Conservation (phyloP, 768 basidiomycete species). For the Panaeolus cyanescens region DNA sequence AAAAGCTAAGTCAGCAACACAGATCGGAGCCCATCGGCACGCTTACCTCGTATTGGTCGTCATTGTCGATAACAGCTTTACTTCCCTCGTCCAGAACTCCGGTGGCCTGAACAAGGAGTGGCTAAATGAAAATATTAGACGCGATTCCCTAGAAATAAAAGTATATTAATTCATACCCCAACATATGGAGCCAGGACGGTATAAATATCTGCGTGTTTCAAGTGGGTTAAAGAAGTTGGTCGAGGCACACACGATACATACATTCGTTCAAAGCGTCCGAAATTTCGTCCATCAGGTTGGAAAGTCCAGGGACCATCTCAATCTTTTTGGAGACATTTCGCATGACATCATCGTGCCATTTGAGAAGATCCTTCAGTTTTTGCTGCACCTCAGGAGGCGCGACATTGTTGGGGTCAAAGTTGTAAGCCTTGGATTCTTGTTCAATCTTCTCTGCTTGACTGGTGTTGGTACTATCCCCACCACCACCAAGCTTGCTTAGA, state of each 20-base stretch:
- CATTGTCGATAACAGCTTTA: slow-evolving; percentile 67
- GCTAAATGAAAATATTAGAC: slow-evolving; percentile 38
- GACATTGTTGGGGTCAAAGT: slow-evolving; percentile 63
- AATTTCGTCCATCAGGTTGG: slow-evolving; percentile 57
- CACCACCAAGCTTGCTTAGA: slow-evolving; percentile 47
- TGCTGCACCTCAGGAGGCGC: slow-evolving; percentile 65
- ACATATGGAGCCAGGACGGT: slow-evolving; percentile 68
- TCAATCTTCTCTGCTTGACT: slow-evolving; percentile 58
- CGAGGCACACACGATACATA: slow-evolving; percentile 26
- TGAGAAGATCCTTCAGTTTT: slow-evolving; percentile 55
- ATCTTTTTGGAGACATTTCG: slow-evolving; percentile 54
- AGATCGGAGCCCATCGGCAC: neutral
- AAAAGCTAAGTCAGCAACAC: neutral
- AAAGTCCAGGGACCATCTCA: slow-evolving; percentile 66
- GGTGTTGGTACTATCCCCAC: slow-evolving; percentile 53
- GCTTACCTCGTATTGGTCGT: slow-evolving; percentile 64
- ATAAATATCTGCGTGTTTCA: slow-evolving; percentile 50
- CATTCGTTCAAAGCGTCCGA: slow-evolving; percentile 70
- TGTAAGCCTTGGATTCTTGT: slow-evolving; percentile 55
- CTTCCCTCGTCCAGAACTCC: slow-evolving; percentile 60
- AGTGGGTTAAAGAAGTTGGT: neutral
- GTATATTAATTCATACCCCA: slow-evolving; percentile 35
- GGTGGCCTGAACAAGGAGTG: slow-evolving; percentile 60
- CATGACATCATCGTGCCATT: slow-evolving; percentile 66
- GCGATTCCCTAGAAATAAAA: neutral